These are phyloP conservation scores for Fusarium marasasianum DNA, from an alignment of 2,329 filamentous ascomycete species.

Conservation along the genomic window DNA sequence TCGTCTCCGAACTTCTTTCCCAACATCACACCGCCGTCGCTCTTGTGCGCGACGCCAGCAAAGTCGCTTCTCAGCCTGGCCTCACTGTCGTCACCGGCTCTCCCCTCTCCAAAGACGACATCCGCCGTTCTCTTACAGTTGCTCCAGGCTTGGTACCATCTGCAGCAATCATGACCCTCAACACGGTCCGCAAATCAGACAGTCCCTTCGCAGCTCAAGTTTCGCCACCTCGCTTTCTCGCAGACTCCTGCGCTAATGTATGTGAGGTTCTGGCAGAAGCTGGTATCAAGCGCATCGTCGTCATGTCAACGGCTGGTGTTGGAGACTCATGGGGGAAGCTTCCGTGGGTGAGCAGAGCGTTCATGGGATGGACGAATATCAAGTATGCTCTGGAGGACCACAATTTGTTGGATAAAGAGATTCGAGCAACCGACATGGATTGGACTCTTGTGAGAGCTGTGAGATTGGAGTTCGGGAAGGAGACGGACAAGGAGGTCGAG, in stretches of 20 bases:
- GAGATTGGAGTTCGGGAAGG: constrained; percentile 43
- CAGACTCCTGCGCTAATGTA: constrained; percentile 49
- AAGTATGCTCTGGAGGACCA: constrained; percentile 53
- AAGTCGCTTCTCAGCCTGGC: constrained; percentile 27
- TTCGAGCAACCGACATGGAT: constrained; percentile 46
- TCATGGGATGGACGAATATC: constrained; percentile 52
- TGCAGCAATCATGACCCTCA: constrained; percentile 52
- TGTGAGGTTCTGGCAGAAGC: constrained; percentile 47
- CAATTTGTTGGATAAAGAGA: constrained; percentile 48
- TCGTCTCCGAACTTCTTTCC: constrained; percentile 51
- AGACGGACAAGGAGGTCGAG: constrained; percentile 26
- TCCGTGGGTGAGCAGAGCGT: constrained; percentile 47
- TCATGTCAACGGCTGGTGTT: constrained; percentile 53
- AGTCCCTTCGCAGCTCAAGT: constrained; percentile 52
- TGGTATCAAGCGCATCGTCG: constrained; percentile 46
- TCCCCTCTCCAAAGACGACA: constrained; percentile 48
- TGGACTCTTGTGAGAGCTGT: constrained; percentile 50
- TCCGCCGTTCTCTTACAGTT: constrained; percentile 40
- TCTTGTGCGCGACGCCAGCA: constrained; percentile 48
- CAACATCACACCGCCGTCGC: constrained; percentile 52
- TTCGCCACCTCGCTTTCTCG: constrained; percentile 51
- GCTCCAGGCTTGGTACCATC: constrained; percentile 36
- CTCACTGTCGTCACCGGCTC: constrained; percentile 49
- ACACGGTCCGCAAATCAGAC: constrained; percentile 52
- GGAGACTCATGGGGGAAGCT: constrained; percentile 51